Base-by-base conservation (phyloP, 1,139 yeast species). In the Hemisphaericaspora subhashii region DNA sequence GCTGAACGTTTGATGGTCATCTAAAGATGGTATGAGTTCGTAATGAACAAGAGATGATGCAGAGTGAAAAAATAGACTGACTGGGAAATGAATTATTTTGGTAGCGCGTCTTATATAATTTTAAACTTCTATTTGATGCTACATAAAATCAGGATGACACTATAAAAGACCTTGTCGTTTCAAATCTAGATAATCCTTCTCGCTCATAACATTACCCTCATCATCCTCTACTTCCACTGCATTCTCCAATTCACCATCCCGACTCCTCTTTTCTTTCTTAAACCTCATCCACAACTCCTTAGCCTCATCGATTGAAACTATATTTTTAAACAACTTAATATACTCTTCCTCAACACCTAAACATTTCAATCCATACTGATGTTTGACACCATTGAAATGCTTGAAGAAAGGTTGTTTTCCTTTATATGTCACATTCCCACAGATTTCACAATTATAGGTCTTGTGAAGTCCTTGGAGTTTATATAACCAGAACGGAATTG, bases 401-500 rank as follows among this genome's bases (percentile, higher is more conserved):
- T 76, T 77, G 25, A 78, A 83, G 57, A 80, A 92, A 1, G 75
- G 73, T 35, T 73, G 68, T 16, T 95, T 72, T 2, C 99, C 98
- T 53, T 79, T 78, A 62, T 85, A 92, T 6, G 68, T 66, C 30
- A 67, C 61, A 53, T 87, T 83, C 2, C 96, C 95, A 57, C 99
- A 92, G 4, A 92, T 77, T 58, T 94, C 97, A 62, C 99, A 92
- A 1, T 66, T 57, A 51, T 80, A 87, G 37, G 76, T 79, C 38
- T 79, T 77, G 42, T 86, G 88, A 10, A 90, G 68, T 0, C 98
- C 98, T 53, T 88, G 92, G 25, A 89, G 68, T 57, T 90, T 92
- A 72, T 81, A 90, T 21, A 92, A 66, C 99, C 99, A 92, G 43
- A 73, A 80, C 1, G 98, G 98, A 28, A 92, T 88, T 0, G 98